These are phyloP conservation scores for Aspergillus indologenus DNA, from an alignment of 495 filamentous ascomycete genomes.

Conservation along the genomic window DNA sequence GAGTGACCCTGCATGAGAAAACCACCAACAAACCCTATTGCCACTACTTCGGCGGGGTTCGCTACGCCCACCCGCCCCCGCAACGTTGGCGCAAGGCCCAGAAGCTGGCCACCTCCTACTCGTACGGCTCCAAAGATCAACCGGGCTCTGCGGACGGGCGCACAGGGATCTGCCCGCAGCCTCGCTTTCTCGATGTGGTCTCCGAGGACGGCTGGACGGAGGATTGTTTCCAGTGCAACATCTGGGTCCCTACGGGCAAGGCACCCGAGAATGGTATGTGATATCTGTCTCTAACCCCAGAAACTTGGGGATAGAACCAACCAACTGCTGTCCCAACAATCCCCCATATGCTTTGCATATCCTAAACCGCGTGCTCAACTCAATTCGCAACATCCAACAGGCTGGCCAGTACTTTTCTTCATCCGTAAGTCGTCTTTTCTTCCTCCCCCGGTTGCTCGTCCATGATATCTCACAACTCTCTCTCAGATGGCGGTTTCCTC, in stretches of 20 bases:
- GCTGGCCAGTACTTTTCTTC: slow-evolving; percentile 46
- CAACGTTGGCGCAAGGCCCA: slow-evolving; percentile 39
- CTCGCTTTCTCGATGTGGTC: slow-evolving; percentile 25
- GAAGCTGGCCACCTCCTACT: slow-evolving; percentile 29
- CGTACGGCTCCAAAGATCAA: slow-evolving; percentile 33
- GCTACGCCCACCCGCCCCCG: slow-evolving; percentile 38
- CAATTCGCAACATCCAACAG: slow-evolving; percentile 6
- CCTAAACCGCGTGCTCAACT: not conserved
- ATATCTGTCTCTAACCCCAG: not conserved
- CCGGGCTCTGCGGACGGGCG: slow-evolving; percentile 29
- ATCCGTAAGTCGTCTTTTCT: slow-evolving; percentile 33
- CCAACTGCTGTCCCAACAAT: too few relatives aligned
- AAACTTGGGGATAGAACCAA: not conserved
- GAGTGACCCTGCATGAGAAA: slow-evolving; percentile 31
- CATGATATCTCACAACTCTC: not conserved
- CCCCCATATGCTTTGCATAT: not conserved
- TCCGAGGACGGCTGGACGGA: slow-evolving; percentile 29
- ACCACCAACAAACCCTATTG: slow-evolving; percentile 24
- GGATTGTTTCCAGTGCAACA: slow-evolving; percentile 46
- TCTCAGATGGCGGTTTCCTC: slow-evolving; percentile 54
- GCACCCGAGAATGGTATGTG: slow-evolving; percentile 30
- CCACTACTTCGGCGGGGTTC: slow-evolving; percentile 44
- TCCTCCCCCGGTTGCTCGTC: not conserved
- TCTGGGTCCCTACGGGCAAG: slow-evolving; percentile 39
- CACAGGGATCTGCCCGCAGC: slow-evolving; percentile 39